Conservation (phyloP, 2,329 filamentous ascomycete genomes). For the Penicillium glabrum region DNA sequence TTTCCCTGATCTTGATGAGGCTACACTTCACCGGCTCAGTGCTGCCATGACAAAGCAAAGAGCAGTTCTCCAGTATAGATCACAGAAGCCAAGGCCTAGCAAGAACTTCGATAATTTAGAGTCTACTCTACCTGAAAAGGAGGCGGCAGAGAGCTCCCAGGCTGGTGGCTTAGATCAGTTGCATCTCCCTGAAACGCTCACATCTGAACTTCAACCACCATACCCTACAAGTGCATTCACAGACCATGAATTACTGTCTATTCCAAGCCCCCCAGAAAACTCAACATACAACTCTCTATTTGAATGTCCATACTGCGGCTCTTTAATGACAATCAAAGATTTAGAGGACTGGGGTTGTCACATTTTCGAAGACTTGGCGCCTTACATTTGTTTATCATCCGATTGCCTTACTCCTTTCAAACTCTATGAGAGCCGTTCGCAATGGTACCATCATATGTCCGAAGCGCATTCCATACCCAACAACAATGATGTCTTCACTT, state of each 20-base stretch:
- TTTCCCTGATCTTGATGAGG: constrained; percentile 20
- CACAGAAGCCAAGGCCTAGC: constrained; percentile 37
- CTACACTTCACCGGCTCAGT: constrained; percentile 28
- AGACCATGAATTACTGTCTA: background rate
- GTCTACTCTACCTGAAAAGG: background rate
- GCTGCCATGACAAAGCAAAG: constrained; percentile 35
- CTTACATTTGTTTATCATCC: constrained; percentile 37
- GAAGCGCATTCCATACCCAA: background rate
- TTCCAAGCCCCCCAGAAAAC: constrained; percentile 28
- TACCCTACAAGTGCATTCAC: too few relatives aligned
- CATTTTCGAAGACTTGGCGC: constrained; percentile 40
- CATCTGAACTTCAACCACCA: background rate
- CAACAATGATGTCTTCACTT: background rate
- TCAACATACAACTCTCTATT: constrained; percentile 25
- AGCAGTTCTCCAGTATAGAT: constrained; percentile 40
- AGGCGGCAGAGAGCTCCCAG: background rate
- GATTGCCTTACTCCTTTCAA: constrained; percentile 24
- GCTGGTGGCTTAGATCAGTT: constrained; percentile 4
- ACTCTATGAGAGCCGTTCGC: constrained; percentile 19
- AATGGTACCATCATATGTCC: constrained; percentile 13
- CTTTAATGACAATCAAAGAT: constrained; percentile 29
- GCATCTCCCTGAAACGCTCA: background rate
- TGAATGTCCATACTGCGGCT: constrained; percentile 45
- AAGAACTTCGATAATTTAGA: constrained; percentile 20
- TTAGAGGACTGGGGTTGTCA: constrained; percentile 39